These are phyloP conservation scores for Dactylellina haptotyla DNA, from an alignment of 2,329 filamentous ascomycete genomes.

Conservation along the genomic window DNA sequence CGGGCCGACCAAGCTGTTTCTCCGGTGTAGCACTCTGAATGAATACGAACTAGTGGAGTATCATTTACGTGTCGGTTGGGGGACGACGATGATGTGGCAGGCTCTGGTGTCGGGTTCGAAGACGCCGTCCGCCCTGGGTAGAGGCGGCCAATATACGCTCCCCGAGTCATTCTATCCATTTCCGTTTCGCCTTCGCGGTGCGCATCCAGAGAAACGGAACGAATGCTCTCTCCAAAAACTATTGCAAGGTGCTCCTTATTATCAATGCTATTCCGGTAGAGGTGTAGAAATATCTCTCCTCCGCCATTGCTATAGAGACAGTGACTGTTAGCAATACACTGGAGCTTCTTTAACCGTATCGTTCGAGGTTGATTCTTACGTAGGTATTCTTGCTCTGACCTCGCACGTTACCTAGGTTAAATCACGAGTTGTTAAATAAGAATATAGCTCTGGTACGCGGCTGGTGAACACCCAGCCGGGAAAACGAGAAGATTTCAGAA, in stretches of 20 bases:
- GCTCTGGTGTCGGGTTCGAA: conserved; percentile 17
- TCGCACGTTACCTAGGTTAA: conserved; percentile 93
- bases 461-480: no score
- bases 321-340: neutral
- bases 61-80: conserved; percentile 30
- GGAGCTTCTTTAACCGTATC: neutral
- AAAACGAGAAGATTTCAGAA: no score
- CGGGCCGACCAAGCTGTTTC: conserved; percentile 98
- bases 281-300: conserved; percentile 94
- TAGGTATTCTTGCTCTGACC: conserved; percentile 93
- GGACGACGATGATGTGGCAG: conserved; percentile 5
- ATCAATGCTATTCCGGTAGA: conserved; percentile 92
- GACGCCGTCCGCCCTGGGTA: conserved; percentile 80
- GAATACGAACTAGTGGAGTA: conserved; percentile 86
- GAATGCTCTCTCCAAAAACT: conserved; percentile 88
- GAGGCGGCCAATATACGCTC: conserved; percentile 87
- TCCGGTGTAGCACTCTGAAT: conserved; percentile 97
- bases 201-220: conserved; percentile 76
- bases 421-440: no score
- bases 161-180: conserved; percentile 89
- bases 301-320: conserved; percentile 63
- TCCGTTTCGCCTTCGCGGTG: conserved; percentile 81
- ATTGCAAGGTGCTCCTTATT: conserved; percentile 97
- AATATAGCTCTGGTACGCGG: no score
- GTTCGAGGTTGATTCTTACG: conserved; percentile 60